phyloP scores from a whole-genome alignment of 805 yeast species.

The Sugiyamaella marilandica region DNA sequence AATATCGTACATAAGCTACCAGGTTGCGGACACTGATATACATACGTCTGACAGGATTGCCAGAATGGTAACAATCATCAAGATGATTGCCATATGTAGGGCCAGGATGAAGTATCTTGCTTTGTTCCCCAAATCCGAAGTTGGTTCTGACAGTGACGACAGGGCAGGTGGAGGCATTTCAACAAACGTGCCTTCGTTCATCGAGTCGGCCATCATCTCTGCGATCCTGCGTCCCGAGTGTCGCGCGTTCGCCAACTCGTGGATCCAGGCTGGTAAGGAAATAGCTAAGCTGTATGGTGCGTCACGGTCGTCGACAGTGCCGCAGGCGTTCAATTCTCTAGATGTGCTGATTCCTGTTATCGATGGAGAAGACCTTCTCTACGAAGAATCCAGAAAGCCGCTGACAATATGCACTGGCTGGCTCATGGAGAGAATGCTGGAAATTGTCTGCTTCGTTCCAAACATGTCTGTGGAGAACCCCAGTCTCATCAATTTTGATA shows the following conservation, averaged over 20 bases:
- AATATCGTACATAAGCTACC: slow-evolving; percentile 56
- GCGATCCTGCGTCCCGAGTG: slow-evolving; percentile 80
- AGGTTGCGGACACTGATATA: slow-evolving; percentile 60
- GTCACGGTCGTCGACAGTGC: slow-evolving; percentile 2
- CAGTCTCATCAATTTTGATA: slow-evolving; percentile 75
- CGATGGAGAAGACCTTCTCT: slow-evolving; percentile 17
- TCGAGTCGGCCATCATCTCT: slow-evolving; percentile 72
- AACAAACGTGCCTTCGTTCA: slow-evolving; percentile 62
- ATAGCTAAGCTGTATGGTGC: slow-evolving; percentile 21
- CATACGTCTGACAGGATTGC: slow-evolving; percentile 55
- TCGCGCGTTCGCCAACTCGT: slow-evolving; percentile 58
- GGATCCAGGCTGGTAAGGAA: slow-evolving; percentile 58
- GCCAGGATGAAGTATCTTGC: slow-evolving; percentile 59
- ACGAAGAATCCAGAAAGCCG: slow-evolving; percentile 31
- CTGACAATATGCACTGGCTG: slow-evolving; percentile 88
- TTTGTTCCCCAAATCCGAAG: slow-evolving; percentile 39
- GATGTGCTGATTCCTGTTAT: slow-evolving; percentile 29
- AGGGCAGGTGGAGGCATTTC: slow-evolving; percentile 2
- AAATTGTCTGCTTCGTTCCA: slow-evolving; percentile 71
- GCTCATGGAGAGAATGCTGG: slow-evolving; percentile 75
- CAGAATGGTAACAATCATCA: slow-evolving; percentile 63
- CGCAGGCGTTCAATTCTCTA: slow-evolving; percentile 9
- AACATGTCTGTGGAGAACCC: slow-evolving; percentile 65
- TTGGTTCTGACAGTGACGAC: slow-evolving; percentile 1
- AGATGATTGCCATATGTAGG: slow-evolving; percentile 59